Base-by-base conservation (phyloP, 805 yeast species). In the Cyberlindnera maritima region DNA sequence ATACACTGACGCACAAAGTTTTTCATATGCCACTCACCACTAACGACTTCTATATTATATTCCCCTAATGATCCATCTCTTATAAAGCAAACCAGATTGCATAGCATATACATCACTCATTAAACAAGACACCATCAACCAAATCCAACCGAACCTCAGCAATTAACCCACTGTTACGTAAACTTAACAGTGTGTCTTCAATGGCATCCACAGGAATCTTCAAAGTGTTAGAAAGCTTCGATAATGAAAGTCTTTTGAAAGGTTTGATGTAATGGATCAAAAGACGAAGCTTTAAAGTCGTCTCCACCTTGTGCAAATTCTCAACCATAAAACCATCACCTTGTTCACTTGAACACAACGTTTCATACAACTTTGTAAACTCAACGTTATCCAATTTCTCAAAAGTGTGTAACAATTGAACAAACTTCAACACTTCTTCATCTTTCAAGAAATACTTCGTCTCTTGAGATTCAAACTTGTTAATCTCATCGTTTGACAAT, bases 401-500 rank as follows among this genome's bases (percentile, higher is more conserved):
- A 48, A 58, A 61, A 3, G 42, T 41, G 8, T 52, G 53, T 14
- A 57, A 34, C 1, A 61, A 44, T 17, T 47, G 46, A 14, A 61
- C 55, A 40, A 50, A 61, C 36, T 48, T 51, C 29, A 47, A 23
- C 13, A 61, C 53, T 9, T 49, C 50, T 17, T 51, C 47, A 31
- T 61, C 56, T 31, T 60, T 61, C 26, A 61, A 40, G 41, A 61
- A 61, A 38, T 47, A 60, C 45, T 59, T 58, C 1, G 61, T 56
- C 37, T 61, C 65, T 39, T 60, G 65, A 48, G 63, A 59, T 29
- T 61, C 65, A 44, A 61, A 60, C 44, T 61, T 61, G 46, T 61
- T 60, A 39, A 61, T 56, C 34, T 58, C 80, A 45, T 81, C 83
- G n/a, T 80, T 72, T 43, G 67, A 65, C 12, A 75, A 59, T 37